These are phyloP conservation scores for Thelonectria blattea DNA, from an alignment of 2,329 filamentous ascomycete genomes.

Conservation along the genomic window DNA sequence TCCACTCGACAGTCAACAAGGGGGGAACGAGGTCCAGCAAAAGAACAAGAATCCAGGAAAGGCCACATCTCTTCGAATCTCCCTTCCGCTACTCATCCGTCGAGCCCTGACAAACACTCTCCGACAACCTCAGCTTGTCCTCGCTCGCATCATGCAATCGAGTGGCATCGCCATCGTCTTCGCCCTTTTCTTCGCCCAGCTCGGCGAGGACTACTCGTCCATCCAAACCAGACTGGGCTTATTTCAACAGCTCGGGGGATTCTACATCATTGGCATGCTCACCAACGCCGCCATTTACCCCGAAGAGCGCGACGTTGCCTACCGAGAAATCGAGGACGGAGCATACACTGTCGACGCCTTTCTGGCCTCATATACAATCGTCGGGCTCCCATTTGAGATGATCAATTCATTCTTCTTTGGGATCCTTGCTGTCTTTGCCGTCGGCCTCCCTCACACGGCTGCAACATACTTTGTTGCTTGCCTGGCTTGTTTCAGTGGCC, in stretches of 20 bases:
- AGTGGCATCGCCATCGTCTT: constrained; percentile 66
- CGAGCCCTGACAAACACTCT: constrained; percentile 71
- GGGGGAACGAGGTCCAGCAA: background rate
- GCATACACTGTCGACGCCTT: constrained; percentile 74
- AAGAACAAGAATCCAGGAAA: no score
- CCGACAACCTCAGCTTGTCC: constrained; percentile 65
- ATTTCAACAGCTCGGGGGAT: constrained; percentile 70
- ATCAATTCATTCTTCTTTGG: constrained; percentile 69
- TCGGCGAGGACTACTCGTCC: constrained; percentile 69
- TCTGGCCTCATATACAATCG: constrained; percentile 68
- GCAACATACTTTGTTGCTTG: constrained; percentile 69
- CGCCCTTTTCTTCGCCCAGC: constrained; percentile 71
- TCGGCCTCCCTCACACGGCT: constrained; percentile 65
- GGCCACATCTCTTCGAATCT: constrained; percentile 41
- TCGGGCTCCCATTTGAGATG: constrained; percentile 75
- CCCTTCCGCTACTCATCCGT: constrained; percentile 66
- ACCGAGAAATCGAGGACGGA: constrained; percentile 74
- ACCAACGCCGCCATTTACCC: constrained; percentile 79
- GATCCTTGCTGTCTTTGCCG: constrained; percentile 65
- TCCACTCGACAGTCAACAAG: no score
- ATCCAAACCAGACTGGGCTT: constrained; percentile 76
- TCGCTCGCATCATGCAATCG: constrained; percentile 70
- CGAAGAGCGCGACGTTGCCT: constrained; percentile 73
- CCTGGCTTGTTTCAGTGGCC: constrained; percentile 73
- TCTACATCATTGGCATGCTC: constrained; percentile 77